Evolutionary conservation across 495 filamentous ascomycete genomes (phyloP), one percentile per base, ranked within the genome.

Genomic region (Achaetomiella virescens): DNA sequence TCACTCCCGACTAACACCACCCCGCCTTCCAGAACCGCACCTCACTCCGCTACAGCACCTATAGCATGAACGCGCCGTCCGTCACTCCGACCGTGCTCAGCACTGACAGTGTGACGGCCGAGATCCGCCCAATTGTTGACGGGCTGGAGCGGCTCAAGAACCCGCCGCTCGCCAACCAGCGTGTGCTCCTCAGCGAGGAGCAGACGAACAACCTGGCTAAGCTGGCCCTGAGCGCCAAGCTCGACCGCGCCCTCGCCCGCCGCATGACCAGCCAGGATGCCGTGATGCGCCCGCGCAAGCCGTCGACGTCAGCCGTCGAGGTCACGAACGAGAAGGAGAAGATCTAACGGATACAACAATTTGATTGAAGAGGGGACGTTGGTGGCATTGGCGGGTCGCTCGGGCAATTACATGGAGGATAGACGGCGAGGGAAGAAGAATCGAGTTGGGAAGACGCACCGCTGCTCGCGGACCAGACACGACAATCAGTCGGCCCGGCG

Each of bases 251-350:
- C 12, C 82, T 98, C 36, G 88, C 84, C 52, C 78, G 93, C 62
- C 82, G 93, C 61, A 95, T 97, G 91, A 86, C 80, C 22, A 70
- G 87, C 62, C 93, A 98, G 68, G 93, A 98, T 70, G 95, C 93
- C 43, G 84, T 88, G 54, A 92, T 95, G 81, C 82, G 85, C 47
- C 72, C 74, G 46, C 69, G 74, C 44, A 74, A 73, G 64, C 73
- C 71, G 53, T 62, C 20, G 47, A 9, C 27, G 27, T 4, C 27
- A 9, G 27, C 27, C 9, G 27, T 9, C 5, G 27, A 51, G 21
- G 43, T 48, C 29, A 24, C 71, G 17, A 61, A 43, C 49, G 73
- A 76, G 64, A 75, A 75, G 57, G 67, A 66, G 46, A 69, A 67
- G 47, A 44, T 43, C 0, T 65, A 62, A 44, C 15, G 42, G 18